Evolutionary conservation across 1,284 basidiomycete species (phyloP), one percentile per base, ranked within the genome.

Genomic region (Pyrrhoderma noxium): DNA sequence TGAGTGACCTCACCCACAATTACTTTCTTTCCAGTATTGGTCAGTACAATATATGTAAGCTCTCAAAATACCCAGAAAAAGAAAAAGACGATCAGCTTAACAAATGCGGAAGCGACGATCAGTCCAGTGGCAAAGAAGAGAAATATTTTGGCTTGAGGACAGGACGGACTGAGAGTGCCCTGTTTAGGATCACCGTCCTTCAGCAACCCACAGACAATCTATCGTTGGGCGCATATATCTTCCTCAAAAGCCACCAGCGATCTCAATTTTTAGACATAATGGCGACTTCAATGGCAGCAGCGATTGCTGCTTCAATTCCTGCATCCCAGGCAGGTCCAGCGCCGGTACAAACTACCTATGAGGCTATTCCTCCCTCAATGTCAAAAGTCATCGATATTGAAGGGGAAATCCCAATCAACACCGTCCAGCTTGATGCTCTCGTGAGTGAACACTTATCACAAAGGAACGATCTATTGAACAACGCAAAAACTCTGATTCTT

Each of bases 381-480:
- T 80, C 89, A 49, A 91, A 89, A 64, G 82, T 85, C 54, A 84
- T 94, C 63, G 92, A 95, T 68, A 86, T 92, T 58, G 90, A 94
- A 70, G 90, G 82, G 37, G 83, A 89, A 60, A 89, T 93, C 60
- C 80, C 87, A 7, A 69, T 94, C 52, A 80, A 77, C 51, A 71
- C 66, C 54, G 86, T 94, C 22, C 87, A 92, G 67, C 68, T 95
- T 14, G 91, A 92, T 67, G 89, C 85, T 43, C 70, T 94, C 70
- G 92, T 93, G 65, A 66, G 85, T 70, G 22, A 23, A 23, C 19
- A 16, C 36, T 8, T n/a, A 50, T 31, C 16, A 44, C 19, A n/a
- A n/a, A n/a, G n/a, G n/a, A 25, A 25, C 45, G 7, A 19, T 14
- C 8, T 14, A n/a, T n/a, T 23, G 18, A 11, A 13, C 34, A 8